These are phyloP conservation scores for Sporisorium graminicola DNA, from an alignment of 1,284 basidiomycete genomes.

Conservation along the genomic window DNA sequence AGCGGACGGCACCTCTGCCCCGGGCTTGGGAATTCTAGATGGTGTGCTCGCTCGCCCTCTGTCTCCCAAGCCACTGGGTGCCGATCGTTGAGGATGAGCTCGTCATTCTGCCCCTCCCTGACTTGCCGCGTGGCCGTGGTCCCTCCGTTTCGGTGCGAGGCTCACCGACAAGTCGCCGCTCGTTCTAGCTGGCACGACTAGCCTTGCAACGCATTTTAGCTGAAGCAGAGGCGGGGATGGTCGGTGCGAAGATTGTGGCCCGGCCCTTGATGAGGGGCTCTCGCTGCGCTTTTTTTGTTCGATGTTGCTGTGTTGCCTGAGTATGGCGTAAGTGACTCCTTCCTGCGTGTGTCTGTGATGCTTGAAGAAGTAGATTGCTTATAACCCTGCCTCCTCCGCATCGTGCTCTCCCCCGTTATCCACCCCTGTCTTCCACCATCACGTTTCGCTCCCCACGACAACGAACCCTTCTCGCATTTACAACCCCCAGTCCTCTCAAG, in stretches of 20 bases:
- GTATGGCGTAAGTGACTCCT: background rate
- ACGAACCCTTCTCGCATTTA: background rate
- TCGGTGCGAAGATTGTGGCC: slow-evolving; percentile 1
- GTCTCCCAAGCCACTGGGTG: background rate
- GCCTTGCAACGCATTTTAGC: too few species aligned
- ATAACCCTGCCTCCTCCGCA: background rate
- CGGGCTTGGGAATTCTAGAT: background rate
- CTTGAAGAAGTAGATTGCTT: background rate
- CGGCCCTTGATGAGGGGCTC: background rate
- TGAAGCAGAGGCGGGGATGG: background rate
- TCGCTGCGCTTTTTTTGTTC: background rate
- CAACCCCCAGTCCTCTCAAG: background rate
- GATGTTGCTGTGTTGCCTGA: background rate
- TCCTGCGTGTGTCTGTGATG: background rate
- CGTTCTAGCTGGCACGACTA: background rate
- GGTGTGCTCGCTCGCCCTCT: too few species aligned
- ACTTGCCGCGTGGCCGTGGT: background rate
- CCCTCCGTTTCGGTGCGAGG: background rate
- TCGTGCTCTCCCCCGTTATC: background rate
- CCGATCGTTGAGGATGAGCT: background rate
- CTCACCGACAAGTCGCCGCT: slow-evolving; percentile 1
- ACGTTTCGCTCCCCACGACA: background rate
- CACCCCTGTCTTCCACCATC: background rate
- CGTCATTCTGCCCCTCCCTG: background rate
- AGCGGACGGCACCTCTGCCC: background rate